Conservation (phyloP, 2,329 filamentous ascomycete genomes). For the Hypoxylon rubiginosum region DNA sequence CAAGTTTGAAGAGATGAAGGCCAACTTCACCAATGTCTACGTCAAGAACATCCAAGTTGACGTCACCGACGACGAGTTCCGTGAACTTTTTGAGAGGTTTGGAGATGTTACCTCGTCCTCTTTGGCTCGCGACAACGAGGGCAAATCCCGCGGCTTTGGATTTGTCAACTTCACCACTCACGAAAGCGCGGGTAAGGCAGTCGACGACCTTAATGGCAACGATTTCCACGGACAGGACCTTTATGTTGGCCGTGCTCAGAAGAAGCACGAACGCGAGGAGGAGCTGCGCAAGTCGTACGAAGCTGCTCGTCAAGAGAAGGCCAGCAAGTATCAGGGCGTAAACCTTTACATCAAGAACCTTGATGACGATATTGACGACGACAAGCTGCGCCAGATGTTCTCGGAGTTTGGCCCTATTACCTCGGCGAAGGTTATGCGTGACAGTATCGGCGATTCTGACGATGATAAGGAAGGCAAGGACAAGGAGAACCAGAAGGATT, state of each 20-base stretch:
- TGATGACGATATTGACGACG: conserved; percentile 95
- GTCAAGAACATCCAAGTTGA: conserved; percentile 96
- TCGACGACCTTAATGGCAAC: conserved; percentile 91
- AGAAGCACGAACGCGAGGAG: conserved; percentile 99
- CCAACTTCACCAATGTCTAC: conserved; percentile 99
- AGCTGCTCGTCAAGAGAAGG: conserved; percentile 96
- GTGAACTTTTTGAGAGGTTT: conserved; percentile 89
- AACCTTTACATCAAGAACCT: conserved; percentile 99
- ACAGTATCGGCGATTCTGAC: conserved; percentile 71
- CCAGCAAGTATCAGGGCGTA: conserved; percentile 98
- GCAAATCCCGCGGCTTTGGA: conserved; percentile 94
- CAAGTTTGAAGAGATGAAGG: conserved; percentile 99
- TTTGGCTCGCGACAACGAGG: conserved; percentile 87
- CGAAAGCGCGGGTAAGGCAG: conserved; percentile 85
- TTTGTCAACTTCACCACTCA: conserved; percentile 97
- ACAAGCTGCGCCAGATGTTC: conserved; percentile 96
- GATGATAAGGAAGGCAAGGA: conserved; percentile 67
- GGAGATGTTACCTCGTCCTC: conserved; percentile 97
- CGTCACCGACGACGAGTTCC: conserved; percentile 93
- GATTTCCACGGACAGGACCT: conserved; percentile 96
- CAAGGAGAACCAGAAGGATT: conserved; percentile 64
- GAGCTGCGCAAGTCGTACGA: conserved; percentile 99
- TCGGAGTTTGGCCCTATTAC: conserved; percentile 93
- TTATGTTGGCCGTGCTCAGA: conserved; percentile 98
- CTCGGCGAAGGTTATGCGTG: conserved; percentile 99